Percentiles rank a stretch among this genome's conserved stretches.
Conservation (phyloP, 192 early-diverging fungal genomes). For the Backusella macrospora region DNA sequence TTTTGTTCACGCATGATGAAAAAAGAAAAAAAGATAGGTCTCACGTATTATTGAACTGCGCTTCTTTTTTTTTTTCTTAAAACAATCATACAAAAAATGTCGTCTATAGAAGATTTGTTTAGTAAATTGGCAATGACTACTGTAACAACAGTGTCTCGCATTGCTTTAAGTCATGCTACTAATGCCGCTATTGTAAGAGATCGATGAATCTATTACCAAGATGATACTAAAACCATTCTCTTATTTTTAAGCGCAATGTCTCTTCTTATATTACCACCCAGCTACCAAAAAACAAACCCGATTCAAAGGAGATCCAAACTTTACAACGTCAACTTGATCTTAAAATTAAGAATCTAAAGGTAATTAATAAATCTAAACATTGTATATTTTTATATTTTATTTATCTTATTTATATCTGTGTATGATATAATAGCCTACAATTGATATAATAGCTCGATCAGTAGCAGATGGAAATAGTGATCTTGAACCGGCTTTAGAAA, state of each 20-base stretch:
- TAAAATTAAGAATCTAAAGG: slow-evolving; percentile 42
- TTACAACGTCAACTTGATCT: slow-evolving; percentile 40
- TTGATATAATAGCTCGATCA: slow-evolving; percentile 68
- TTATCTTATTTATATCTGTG: background rate
- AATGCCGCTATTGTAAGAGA: slow-evolving; percentile 40
- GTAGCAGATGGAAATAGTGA: slow-evolving; percentile 65
- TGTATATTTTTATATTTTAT: too few species aligned
- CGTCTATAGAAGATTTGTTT: slow-evolving; percentile 41
- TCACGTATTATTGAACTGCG: background rate
- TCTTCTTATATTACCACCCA: slow-evolving; percentile 30
- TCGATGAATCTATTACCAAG: background rate
- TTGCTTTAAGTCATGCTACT: slow-evolving; percentile 40
- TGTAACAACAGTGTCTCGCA: slow-evolving; percentile 35
- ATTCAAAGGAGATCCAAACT: slow-evolving; percentile 22
- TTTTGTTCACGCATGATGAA: slow-evolving; percentile 10
- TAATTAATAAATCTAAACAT: background rate
- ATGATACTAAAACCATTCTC: background rate
- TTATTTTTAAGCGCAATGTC: slow-evolving; percentile 31
- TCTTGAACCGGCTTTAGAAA: slow-evolving; percentile 56
- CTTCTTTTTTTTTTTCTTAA: background rate
- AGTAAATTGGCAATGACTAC: slow-evolving; percentile 41
- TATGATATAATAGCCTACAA: slow-evolving; percentile 53
- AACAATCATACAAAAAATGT: slow-evolving; percentile 14
- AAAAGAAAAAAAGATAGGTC: background rate
- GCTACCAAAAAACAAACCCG: slow-evolving; percentile 25